Conservation (phyloP, 345 rosid species). For the Eucalyptus polyanthemos region DNA sequence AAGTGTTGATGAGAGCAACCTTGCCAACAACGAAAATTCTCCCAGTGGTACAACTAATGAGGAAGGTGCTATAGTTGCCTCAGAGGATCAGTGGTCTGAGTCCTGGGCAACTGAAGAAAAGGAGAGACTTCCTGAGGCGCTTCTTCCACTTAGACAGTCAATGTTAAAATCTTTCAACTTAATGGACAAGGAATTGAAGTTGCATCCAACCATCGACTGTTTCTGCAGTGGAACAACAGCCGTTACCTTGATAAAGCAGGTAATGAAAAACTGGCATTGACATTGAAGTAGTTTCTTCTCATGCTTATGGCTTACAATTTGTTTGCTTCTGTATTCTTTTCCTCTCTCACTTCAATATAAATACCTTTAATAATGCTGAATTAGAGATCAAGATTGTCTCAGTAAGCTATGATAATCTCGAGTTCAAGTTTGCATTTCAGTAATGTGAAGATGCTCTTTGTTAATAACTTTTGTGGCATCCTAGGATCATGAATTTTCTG, state of each 20-base stretch:
- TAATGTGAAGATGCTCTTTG: background rate
- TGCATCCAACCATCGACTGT: conserved; percentile 86
- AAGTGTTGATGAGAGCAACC: conserved; percentile 12
- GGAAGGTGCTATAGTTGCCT: conserved; percentile 28
- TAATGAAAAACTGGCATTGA: background rate
- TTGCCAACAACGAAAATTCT: conserved; percentile 3
- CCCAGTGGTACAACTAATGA: conserved; percentile 17
- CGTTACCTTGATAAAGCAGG: conserved; percentile 86
- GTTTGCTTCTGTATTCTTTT: background rate
- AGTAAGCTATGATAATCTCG: background rate
- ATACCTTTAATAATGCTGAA: background rate
- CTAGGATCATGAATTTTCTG: background rate
- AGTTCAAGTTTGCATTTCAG: background rate
- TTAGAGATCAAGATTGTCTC: background rate
- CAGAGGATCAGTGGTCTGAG: conserved; percentile 63
- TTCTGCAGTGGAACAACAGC: conserved; percentile 98
- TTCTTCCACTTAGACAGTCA: conserved; percentile 51
- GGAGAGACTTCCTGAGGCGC: conserved; percentile 47
- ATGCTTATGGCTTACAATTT: background rate
- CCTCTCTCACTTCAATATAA: background rate
- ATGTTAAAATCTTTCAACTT: conserved; percentile 67
- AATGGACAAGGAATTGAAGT: conserved; percentile 74
- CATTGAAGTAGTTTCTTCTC: background rate
- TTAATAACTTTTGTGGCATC: background rate
- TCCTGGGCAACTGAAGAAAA: conserved; percentile 31